Conservation (phyloP, 495 filamentous ascomycete species). For the Tuber brumale region DNA sequence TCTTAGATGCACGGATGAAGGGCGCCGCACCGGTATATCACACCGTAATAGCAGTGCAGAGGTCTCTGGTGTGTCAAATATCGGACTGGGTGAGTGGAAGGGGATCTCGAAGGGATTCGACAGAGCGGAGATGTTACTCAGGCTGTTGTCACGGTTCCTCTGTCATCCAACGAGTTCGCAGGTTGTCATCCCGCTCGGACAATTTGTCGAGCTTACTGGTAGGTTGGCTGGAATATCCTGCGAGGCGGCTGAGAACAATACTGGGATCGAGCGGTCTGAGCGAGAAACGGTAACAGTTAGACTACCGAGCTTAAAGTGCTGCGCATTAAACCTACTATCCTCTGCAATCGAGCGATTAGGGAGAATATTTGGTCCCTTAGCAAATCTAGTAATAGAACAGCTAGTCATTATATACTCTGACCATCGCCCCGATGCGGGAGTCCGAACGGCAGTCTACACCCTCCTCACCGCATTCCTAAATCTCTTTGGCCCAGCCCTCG, state of each 20-base stretch:
- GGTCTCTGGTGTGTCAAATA: constrained; percentile 12
- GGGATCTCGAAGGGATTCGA: constrained; percentile 24
- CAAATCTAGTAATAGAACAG: constrained; percentile 28
- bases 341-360: constrained; percentile 24
- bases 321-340: constrained; percentile 24
- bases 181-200: constrained; percentile 29
- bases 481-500: constrained; percentile 25
- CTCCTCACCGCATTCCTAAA: constrained; percentile 35
- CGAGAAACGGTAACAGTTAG: constrained; percentile 29
- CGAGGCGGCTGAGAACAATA: constrained; percentile 19
- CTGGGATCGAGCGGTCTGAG: constrained; percentile 21
- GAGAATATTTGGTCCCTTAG: constrained; percentile 27
- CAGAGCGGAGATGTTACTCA: constrained; percentile 17
- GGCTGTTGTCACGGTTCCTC: constrained; percentile 33
- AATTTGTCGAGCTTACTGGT: constrained; percentile 29
- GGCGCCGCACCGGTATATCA: constrained; percentile 6
- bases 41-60: constrained; percentile 11
- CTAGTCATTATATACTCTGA: constrained; percentile 20
- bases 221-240: constrained; percentile 28
- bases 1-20: constrained; percentile 27
- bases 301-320: constrained; percentile 24
- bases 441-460: constrained; percentile 25
- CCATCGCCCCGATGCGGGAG: constrained; percentile 12
- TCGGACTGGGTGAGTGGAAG: constrained; percentile 26
- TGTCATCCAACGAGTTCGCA: constrained; percentile 29